These are phyloP conservation scores for Fraxinus greggii DNA, from an alignment of 305 asterid species.

Conservation along the genomic window DNA sequence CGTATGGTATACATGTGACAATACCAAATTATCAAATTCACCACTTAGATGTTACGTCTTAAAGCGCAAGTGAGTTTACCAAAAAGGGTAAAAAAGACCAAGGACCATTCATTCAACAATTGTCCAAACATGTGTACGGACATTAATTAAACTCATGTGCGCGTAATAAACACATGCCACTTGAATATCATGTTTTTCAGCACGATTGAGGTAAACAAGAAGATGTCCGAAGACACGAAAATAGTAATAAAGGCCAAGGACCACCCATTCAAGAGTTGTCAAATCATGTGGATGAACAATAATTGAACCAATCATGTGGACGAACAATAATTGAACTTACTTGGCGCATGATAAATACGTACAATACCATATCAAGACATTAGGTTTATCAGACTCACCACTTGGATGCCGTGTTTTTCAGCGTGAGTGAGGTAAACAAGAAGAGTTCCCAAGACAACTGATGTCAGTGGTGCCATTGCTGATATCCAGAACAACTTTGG, in stretches of 20 bases:
- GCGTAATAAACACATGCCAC: neutral
- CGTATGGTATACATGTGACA: neutral
- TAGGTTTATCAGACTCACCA: neutral
- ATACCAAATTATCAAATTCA: neutral
- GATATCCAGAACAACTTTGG: constrained; percentile 29
- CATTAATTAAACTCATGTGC: neutral
- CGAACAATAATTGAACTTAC: neutral
- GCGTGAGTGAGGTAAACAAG: neutral
- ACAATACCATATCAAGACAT: neutral
- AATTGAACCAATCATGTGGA: neutral
- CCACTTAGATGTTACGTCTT: neutral
- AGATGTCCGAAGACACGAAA: neutral
- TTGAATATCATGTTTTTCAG: neutral
- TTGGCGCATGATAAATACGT: neutral
- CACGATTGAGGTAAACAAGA: neutral
- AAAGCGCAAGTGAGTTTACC: neutral
- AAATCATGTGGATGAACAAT: neutral
- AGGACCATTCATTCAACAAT: neutral
- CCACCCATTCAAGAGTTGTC: neutral
- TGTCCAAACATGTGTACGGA: neutral
- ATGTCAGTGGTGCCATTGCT: constrained; percentile 25
- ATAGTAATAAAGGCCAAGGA: neutral
- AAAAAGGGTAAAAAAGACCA: neutral
- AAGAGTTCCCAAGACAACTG: constrained; percentile 11
- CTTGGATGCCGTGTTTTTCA: neutral